Percentiles rank a stretch among this genome's conserved stretches.
These are phyloP conservation scores for Phytophthora palmivora DNA, from an alignment of 352 stramenopile genomes.

Conservation along the genomic window DNA sequence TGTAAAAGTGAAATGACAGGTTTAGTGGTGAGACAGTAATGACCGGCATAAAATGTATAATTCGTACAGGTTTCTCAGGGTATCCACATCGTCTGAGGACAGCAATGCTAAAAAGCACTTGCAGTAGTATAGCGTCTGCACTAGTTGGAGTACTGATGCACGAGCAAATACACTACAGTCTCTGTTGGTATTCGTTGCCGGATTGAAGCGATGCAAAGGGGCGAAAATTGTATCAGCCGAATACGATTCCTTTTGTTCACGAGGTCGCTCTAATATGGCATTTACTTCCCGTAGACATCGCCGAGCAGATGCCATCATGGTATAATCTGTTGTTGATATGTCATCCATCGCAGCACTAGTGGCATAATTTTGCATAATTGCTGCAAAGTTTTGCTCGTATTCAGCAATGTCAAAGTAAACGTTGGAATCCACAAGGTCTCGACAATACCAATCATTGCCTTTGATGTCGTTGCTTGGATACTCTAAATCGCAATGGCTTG, in stretches of 20 bases:
- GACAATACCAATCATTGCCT: background rate
- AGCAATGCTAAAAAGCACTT: conserved; percentile 32
- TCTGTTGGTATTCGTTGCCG: background rate
- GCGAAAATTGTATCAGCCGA: conserved; percentile 30
- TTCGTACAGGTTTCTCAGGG: conserved; percentile 44
- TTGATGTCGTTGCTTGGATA: background rate
- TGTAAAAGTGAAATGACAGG: conserved; percentile 10
- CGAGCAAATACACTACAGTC: conserved; percentile 33
- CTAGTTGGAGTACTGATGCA: conserved; percentile 47
- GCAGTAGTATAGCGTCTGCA: conserved; percentile 48
- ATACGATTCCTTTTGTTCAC: conserved; percentile 16
- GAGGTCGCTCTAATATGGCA: conserved; percentile 25
- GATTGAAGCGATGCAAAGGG: background rate
- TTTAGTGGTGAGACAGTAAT: conserved; percentile 1
- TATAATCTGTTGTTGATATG: conserved; percentile 14
- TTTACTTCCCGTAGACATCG: conserved; percentile 23
- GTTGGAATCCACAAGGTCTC: conserved; percentile 28
- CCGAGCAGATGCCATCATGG: conserved; percentile 22
- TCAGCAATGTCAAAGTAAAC: conserved; percentile 50
- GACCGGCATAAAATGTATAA: background rate
- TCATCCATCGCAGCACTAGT: conserved; percentile 19
- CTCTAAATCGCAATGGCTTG: background rate
- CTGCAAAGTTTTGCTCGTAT: conserved; percentile 41
- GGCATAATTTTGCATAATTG: conserved; percentile 37
- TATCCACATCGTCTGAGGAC: conserved; percentile 20